Evolutionary conservation across 345 rosid species (phyloP).

Genomic region (Dipteronia sinensis): DNA sequence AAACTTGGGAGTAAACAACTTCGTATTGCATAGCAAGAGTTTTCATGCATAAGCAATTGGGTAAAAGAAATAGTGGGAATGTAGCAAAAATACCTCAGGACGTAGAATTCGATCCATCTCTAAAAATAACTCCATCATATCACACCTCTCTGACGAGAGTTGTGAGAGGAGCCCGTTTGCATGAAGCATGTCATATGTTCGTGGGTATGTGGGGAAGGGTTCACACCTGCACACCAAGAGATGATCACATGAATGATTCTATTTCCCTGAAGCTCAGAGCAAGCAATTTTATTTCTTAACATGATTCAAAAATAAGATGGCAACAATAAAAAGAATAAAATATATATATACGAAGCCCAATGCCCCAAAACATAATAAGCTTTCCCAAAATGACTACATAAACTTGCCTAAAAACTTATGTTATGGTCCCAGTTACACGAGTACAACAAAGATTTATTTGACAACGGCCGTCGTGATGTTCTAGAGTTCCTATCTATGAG

Average conservation of each 20-base stretch:
- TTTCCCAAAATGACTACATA: background rate
- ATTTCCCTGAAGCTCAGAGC: constrained; percentile 8
- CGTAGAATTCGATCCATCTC: constrained; percentile 97
- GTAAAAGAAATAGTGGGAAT: background rate
- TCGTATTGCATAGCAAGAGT: background rate
- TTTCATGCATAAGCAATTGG: constrained; percentile 4
- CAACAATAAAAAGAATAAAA: background rate
- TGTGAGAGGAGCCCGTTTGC: constrained; percentile 86
- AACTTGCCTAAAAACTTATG: background rate
- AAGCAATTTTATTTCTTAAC: constrained; percentile 8
- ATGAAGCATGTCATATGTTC: constrained; percentile 96
- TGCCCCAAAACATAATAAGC: background rate
- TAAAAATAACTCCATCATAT: constrained; percentile 71
- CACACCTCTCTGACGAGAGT: constrained; percentile 62
- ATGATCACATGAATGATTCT: constrained; percentile 11
- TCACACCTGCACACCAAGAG: constrained; percentile 70
- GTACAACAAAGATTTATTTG: background rate
- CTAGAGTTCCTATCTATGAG: background rate
- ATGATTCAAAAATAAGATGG: background rate
- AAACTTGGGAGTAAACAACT: background rate
- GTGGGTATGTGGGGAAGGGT: constrained; percentile 95
- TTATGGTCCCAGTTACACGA: background rate
- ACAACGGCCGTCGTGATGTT: background rate
- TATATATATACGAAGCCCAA: background rate
- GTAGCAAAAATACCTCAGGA: constrained; percentile 68